phyloP scores from a whole-genome alignment of 2,329 filamentous ascomycete genomes.

The Coleophoma eucalyptorum region DNA sequence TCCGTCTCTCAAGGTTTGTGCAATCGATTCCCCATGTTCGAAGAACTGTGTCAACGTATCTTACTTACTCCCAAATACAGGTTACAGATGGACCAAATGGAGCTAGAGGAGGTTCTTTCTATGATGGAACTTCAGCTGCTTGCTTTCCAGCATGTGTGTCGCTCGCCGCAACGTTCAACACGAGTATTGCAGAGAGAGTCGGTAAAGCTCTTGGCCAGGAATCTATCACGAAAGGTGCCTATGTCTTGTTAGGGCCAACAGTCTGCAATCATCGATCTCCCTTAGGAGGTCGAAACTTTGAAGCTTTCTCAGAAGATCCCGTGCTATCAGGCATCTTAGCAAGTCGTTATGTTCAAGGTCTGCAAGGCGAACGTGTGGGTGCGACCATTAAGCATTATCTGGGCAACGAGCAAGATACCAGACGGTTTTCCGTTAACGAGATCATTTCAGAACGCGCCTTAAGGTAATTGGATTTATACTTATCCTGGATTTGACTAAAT shows the following conservation, averaged over 20 bases:
- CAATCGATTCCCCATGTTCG: too few species aligned
- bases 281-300: slow-evolving; percentile 27
- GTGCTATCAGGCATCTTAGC: slow-evolving; percentile 25
- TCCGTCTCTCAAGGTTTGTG: slow-evolving; percentile 22
- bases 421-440: slow-evolving; percentile 21
- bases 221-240: slow-evolving; percentile 23
- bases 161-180: slow-evolving; percentile 27
- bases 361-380: slow-evolving; percentile 22
- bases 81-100: slow-evolving; percentile 27
- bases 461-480: slow-evolving; percentile 3
- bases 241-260: slow-evolving; percentile 26
- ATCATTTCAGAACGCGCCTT: slow-evolving; percentile 22
- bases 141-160: slow-evolving; percentile 24
- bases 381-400: slow-evolving; percentile 28
- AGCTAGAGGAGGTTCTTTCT: slow-evolving; percentile 22
- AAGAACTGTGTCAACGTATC: neutral
- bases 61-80: neutral
- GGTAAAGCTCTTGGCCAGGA: slow-evolving; percentile 23
- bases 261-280: slow-evolving; percentile 24
- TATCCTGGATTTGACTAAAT: neutral
- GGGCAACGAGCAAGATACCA: slow-evolving; percentile 25
- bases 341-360: slow-evolving; percentile 21
- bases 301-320: slow-evolving; percentile 28
- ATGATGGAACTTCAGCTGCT: slow-evolving; percentile 23
- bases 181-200: slow-evolving; percentile 18